phyloP scores from a whole-genome alignment of 2,329 filamentous ascomycete species.

The Bipolaris oryzae region DNA sequence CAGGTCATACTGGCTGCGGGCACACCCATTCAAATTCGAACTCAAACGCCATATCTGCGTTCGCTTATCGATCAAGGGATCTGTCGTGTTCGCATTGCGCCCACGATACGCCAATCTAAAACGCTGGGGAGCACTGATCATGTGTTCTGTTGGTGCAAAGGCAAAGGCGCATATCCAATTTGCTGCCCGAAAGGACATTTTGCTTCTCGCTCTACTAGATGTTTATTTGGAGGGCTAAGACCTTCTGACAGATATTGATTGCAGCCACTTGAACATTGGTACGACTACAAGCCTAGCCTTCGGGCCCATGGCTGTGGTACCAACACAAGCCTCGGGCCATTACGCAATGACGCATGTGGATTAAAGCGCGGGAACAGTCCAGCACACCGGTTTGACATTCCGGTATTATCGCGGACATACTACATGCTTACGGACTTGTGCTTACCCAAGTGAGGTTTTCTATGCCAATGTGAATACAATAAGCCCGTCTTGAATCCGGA shows the following conservation, averaged over 20 bases:
- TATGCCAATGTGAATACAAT: not conserved
- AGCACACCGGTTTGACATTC: not conserved
- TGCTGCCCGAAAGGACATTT: too few relatives aligned
- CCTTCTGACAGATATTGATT: not conserved
- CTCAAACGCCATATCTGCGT: constrained; percentile 2
- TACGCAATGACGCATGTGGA: not conserved
- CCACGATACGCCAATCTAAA: not conserved
- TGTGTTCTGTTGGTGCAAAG: constrained; percentile 5
- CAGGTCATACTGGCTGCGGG: not conserved
- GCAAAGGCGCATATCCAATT: not conserved
- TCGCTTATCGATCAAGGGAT: constrained; percentile 6
- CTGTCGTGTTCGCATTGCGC: not conserved
- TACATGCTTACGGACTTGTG: too few relatives aligned
- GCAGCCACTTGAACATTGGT: not conserved
- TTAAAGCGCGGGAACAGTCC: not conserved
- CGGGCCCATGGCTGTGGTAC: not conserved
- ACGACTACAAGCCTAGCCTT: not conserved
- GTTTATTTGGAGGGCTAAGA: not conserved
- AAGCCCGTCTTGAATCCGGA: not conserved
- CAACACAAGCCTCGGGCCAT: not conserved
- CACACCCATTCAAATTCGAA: not conserved
- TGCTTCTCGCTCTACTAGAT: not conserved
- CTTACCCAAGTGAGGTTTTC: not conserved
- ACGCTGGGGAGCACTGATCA: constrained; percentile 10
- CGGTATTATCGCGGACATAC: constrained; percentile 1